Evolutionary conservation across 129 eudicot genomes (phyloP).

Genomic region (Arctium lappa): DNA sequence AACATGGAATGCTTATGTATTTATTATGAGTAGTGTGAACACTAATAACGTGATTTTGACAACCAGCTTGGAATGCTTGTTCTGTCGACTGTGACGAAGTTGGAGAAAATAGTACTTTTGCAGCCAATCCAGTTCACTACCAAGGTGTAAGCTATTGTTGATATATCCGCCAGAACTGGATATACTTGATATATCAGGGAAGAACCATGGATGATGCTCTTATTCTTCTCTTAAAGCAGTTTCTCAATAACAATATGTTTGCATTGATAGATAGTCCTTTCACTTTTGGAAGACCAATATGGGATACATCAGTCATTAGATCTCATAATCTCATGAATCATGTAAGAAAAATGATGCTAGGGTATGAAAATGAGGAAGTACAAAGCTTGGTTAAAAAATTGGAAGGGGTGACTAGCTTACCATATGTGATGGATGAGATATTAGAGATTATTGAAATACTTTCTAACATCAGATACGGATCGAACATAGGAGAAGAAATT

Average conservation of each 20-base stretch:
- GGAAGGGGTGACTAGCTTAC: neutral
- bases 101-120: neutral
- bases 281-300: no score
- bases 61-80: neutral
- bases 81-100: neutral
- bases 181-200: neutral
- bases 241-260: neutral
- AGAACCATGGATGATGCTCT: neutral
- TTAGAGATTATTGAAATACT: neutral
- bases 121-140: neutral
- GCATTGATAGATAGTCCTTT: no score
- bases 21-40: neutral
- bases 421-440: neutral
- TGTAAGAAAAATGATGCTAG: neutral
- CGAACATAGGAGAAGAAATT: constrained; percentile 8
- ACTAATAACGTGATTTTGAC: neutral
- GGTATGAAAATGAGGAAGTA: neutral
- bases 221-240: neutral
- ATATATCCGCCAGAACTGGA: no score
- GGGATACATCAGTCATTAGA: no score
- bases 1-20: neutral
- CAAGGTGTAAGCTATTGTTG: no score
- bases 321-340: neutral
- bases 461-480: constrained; percentile 2
- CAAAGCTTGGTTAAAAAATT: neutral